Evolutionary conservation across 345 rosid genomes (phyloP).

Genomic region (Stellera chamaejasme): DNA sequence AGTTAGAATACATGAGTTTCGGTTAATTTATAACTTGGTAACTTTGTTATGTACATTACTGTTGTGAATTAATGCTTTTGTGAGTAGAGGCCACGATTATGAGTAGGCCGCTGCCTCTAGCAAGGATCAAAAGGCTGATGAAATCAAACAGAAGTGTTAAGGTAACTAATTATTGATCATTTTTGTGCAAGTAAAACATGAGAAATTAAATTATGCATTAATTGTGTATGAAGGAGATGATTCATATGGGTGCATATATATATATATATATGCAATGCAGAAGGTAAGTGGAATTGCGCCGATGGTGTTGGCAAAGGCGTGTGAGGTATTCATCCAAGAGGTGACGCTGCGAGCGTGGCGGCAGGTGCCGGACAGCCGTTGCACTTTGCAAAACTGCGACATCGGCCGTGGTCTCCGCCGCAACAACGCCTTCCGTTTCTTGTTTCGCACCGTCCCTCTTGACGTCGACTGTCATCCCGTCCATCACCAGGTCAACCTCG

Average conservation of each 20-base stretch:
- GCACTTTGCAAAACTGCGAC: slow-evolving; percentile 18
- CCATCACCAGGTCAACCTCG: no score
- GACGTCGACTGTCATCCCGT: background rate
- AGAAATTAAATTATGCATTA: no score
- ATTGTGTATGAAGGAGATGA: no score
- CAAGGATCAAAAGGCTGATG: slow-evolving; percentile 34
- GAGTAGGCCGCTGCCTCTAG: slow-evolving; percentile 15
- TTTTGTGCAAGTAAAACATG: no score
- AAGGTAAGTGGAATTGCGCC: slow-evolving; percentile 25
- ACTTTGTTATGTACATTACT: no score
- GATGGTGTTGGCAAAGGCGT: slow-evolving; percentile 23
- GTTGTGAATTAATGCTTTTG: no score
- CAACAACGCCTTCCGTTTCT: slow-evolving; percentile 10
- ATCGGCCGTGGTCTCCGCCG: slow-evolving; percentile 13
- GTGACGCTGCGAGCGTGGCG: slow-evolving; percentile 26
- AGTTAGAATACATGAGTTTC: no score
- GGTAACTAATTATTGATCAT: slow-evolving; percentile 14
- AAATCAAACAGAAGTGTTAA: slow-evolving; percentile 25
- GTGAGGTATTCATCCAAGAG: slow-evolving; percentile 24
- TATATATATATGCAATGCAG: slow-evolving; percentile 8
- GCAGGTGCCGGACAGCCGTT: slow-evolving; percentile 16
- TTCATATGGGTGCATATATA: background rate
- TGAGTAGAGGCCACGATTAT: no score
- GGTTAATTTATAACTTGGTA: background rate
- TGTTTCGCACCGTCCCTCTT: slow-evolving; percentile 6